Base-by-base conservation (phyloP, 2,329 filamentous ascomycete species). In the Paramyrothecium roridum region DNA sequence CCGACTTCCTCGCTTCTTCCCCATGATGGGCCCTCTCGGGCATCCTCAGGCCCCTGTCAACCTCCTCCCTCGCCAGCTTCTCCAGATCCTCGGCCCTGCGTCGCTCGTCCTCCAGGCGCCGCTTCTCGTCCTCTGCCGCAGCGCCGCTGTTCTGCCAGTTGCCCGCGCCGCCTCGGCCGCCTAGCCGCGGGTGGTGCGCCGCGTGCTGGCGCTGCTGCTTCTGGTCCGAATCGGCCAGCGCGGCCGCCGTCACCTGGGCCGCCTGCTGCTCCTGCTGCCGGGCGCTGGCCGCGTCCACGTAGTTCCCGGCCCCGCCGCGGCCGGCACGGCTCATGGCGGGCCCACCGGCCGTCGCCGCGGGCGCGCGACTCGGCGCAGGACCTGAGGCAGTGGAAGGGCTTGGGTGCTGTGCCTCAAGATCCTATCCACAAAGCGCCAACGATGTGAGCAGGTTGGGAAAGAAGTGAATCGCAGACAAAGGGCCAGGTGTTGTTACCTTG, bases 281-380 rank as follows among this genome's bases (percentile, higher is more conserved):
- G 4, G 70, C 62, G 40, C 66, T 63, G 47, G 68, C 62, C 19
- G 72, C 61, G 53, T 77, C 74, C 52, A 78, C 66, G 64, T 80
- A 84, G 73, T 88, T 88, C 40, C 85, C 85, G 1, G 84, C 83
- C 20, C 85, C 85, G 59, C 85, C 85, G 56, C 85, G 80, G 53
- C 85, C 85, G 37, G 70, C 72, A 43, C 75, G 71, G 61, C 69
- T 78, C 30, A 51, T 37, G 12, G 48, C 48, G 78, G 63, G 64
- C 62, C 63, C 59, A n/a, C 63, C 59, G 56, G 62, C 54, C 57
- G 65, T 47, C 53, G 54, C 60, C 57, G 62, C 55, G 56, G 64
- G 46, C 53, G 53, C 20, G 61, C 61, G 56, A 60, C 56, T 56
- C 60, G 61, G 66, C 52, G 59, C 26, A 30, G 26, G 26, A 10